Evolutionary conservation across 495 filamentous ascomycete species (phyloP), one percentile per base, ranked within the genome.

Genomic region (Lophiotrema nucula): DNA sequence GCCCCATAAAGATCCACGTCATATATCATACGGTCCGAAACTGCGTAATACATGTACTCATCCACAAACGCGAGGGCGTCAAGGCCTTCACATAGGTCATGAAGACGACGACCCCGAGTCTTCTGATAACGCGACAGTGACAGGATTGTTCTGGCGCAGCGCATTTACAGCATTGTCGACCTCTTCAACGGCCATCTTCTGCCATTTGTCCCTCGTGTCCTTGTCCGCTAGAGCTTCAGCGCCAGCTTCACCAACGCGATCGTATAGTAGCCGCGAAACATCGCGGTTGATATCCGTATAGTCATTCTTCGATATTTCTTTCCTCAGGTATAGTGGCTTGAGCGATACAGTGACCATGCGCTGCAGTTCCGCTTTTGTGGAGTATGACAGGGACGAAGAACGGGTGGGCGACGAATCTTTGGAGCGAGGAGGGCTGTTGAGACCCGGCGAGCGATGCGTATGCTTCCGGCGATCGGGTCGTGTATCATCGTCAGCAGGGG

Each of bases 211-310:
- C 57, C 80, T 79, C 33, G 80, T 77, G 12, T 81, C 78, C 26
- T 71, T 56, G 10, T 81, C 75, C 27, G 82, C 78, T 10, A 87
- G 69, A 2, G 73, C 70, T n/a, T 79, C 25, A 3, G 64, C 47
- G 19, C 51, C 76, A 0, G 77, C 75, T 42, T 86, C 83, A 4
- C 80, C 82, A 13, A 92, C 83, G 33, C 83, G 82, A 35, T 95
- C 88, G 68, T 97, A 97, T n/a, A 97, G 73, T 72, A 82, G 85
- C 16, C 88, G 82, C 13, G 88, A 93, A 23, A 96, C 82, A 31
- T 82, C 85, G 42, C 89, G 83, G 69, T 96, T 96, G 73, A 96
- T 91, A 42, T 85, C 81, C 4, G 86, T 91, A 73, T 89, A 97
- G 69, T 96, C 86, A 37, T 95, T 86, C 63, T 88, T 85, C 27